Percentiles rank a stretch among this genome's conserved stretches.
Conservation (phyloP, 306 rosid genomes). For the Prinsepia uniflora region DNA sequence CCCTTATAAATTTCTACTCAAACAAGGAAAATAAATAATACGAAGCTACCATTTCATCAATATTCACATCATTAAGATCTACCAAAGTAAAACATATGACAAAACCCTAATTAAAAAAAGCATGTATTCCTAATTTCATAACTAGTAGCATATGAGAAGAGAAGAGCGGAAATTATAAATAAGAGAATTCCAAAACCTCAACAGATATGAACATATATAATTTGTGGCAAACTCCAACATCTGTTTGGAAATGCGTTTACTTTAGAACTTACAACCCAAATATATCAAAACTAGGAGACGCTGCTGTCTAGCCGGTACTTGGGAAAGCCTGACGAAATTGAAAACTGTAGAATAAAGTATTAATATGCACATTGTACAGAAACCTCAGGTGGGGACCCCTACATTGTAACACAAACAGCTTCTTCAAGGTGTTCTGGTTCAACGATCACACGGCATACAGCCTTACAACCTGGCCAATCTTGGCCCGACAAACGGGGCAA, state of each 20-base stretch:
- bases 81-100: too few species aligned
- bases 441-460: constrained; percentile 64
- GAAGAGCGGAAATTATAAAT: neutral
- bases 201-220: neutral
- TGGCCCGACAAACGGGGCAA: constrained; percentile 92
- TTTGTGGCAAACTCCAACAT: neutral
- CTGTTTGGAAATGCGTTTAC: neutral
- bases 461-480: constrained; percentile 76
- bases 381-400: constrained; percentile 14
- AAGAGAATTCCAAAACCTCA: neutral
- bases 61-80: too few species aligned
- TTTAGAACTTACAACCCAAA: neutral
- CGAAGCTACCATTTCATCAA: too few species aligned
- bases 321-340: constrained; percentile 1
- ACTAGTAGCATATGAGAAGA: too few species aligned
- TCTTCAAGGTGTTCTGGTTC: constrained; percentile 19
- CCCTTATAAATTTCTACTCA: too few species aligned
- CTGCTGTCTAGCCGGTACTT: neutral
- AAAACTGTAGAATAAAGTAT: constrained; percentile 8
- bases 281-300: neutral
- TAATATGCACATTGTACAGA: constrained; percentile 29
- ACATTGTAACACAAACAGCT: neutral
- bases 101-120: too few species aligned
- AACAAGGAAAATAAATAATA: too few species aligned
- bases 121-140: too few species aligned